Evolutionary conservation across 2,329 filamentous ascomycete genomes (phyloP).

Genomic region (Anisogramma anomala): DNA sequence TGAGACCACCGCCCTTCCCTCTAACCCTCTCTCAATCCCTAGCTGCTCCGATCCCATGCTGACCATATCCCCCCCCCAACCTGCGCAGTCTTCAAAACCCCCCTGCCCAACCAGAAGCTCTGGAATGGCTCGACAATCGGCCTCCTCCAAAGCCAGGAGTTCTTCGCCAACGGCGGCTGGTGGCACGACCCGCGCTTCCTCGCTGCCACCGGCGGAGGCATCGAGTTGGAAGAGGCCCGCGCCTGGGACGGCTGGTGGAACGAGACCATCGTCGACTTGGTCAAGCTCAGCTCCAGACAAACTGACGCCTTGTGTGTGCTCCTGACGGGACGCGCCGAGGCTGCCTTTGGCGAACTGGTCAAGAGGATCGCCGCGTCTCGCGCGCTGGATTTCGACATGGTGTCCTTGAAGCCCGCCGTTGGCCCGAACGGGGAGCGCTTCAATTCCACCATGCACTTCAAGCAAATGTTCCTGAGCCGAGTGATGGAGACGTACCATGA

Average conservation of each 20-base stretch:
- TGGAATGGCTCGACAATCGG: slow-evolving; percentile 76
- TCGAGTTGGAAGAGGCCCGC: slow-evolving; percentile 67
- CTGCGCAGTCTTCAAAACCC: slow-evolving; percentile 70
- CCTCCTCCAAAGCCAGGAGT: slow-evolving; percentile 61
- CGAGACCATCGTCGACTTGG: slow-evolving; percentile 72
- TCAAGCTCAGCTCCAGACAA: slow-evolving; percentile 69
- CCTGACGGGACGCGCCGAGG: slow-evolving; percentile 74
- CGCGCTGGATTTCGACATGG: slow-evolving; percentile 74
- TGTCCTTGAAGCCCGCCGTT: slow-evolving; percentile 74
- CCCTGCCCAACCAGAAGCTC: slow-evolving; percentile 75
- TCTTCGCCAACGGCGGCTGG: slow-evolving; percentile 79
- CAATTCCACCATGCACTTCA: slow-evolving; percentile 77
- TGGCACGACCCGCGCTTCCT: slow-evolving; percentile 91
- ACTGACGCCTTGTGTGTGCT: slow-evolving; percentile 76
- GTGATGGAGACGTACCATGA: slow-evolving; percentile 76
- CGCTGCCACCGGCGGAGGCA: slow-evolving; percentile 70
- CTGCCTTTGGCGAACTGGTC: slow-evolving; percentile 64
- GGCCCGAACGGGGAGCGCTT: slow-evolving; percentile 74
- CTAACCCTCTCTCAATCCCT: neutral
- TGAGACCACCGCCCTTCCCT: slow-evolving; percentile 31
- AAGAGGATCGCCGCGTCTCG: slow-evolving; percentile 70
- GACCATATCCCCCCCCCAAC: slow-evolving; percentile 12
- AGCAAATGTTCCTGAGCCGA: slow-evolving; percentile 70
- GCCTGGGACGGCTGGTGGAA: slow-evolving; percentile 97
- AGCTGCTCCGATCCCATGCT: neutral